A percentile compares a stretch with the other conserved stretches of the same genome.
These are phyloP conservation scores for Pleodorina starrii DNA, from an alignment of 139 green algal species.

Conservation along the genomic window DNA sequence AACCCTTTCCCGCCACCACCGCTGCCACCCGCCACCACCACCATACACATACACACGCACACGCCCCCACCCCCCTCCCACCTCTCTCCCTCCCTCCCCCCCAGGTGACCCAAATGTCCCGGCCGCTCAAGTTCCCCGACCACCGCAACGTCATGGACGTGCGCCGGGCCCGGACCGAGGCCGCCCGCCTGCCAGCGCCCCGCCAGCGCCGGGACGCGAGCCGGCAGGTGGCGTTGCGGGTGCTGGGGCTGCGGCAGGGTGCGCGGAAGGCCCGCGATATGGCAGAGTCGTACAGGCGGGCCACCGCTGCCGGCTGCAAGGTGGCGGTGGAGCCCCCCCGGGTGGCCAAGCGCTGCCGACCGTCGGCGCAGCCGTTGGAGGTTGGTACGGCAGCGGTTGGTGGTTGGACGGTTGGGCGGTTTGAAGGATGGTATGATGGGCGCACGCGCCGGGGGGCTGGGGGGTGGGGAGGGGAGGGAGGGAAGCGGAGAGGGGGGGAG, in stretches of 20 bases:
- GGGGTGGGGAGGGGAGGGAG: background rate
- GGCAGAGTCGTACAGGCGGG: slow-evolving; percentile 47
- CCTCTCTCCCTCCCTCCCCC: too few relatives aligned
- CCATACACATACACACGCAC: too few relatives aligned
- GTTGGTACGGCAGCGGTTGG: background rate
- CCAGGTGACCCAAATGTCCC: slow-evolving; percentile 56
- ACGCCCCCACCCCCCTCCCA: too few relatives aligned
- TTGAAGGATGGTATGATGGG: background rate
- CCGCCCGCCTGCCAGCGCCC: slow-evolving; percentile 15
- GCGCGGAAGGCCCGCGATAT: background rate
- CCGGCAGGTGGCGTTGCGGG: slow-evolving; percentile 39
- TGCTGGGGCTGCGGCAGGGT: slow-evolving; percentile 4
- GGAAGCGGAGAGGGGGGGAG: too few relatives aligned
- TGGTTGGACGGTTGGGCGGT: background rate
- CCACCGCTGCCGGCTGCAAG: slow-evolving; percentile 63
- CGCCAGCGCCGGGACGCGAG: slow-evolving; percentile 45
- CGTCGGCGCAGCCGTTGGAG: slow-evolving; percentile 30
- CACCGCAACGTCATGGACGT: slow-evolving; percentile 64
- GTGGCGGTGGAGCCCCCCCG: slow-evolving; percentile 60
- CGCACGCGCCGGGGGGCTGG: background rate
- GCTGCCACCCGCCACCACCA: too few relatives aligned
- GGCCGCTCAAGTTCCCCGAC: slow-evolving; percentile 68
- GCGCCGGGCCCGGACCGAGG: slow-evolving; percentile 26
- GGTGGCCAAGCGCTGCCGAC: slow-evolving; percentile 54
- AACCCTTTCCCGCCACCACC: too few relatives aligned